Base-by-base conservation (phyloP, 805 yeast genomes). In the Wickerhamiella australiensis region DNA sequence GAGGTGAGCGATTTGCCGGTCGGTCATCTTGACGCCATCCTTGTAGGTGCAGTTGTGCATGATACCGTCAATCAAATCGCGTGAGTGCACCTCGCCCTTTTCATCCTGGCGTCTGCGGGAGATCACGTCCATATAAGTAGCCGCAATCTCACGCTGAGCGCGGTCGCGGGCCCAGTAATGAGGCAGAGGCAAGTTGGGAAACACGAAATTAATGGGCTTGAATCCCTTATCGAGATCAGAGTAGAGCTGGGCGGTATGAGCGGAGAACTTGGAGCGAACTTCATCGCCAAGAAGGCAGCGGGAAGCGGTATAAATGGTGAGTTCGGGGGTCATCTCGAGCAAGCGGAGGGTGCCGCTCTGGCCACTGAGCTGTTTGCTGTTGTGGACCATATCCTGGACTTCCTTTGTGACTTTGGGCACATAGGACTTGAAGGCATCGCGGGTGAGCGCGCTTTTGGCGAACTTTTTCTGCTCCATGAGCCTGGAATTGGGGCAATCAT, bases 391-490 rank as follows among this genome's bases (percentile, higher is more conserved):
- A 56, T 76, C 70, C 50, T 73, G 59, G 42, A 85, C 75, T 67
- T 92, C 98, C 55, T 80, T 81, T 59, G 76, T 76, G 60, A 92
- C 87, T 64, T 80, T 70, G 52, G 98, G 98, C 46, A 92, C 96
- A 61, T 92, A 90, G 15, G 70, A 67, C 57, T 77, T 75, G 72
- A 92, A 92, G 1, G 94, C 78, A 42, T 85, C 95, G 56, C 76
- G 78, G 23, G 95, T 83, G 58, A 92, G 74, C 20, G 96, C 94
- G 49, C 77, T 77, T 68, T 92, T 92, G 54, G 88, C 94, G 61
- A 92, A 92, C 71, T 87, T 92, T 78, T 92, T 92, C 68, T 92
- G 98, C 66, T 92, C 98, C 98, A 92, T 92, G 61, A 92, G 76
- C 57, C 87, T 79, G 61, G 79, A 69, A 70, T 92, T 92, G 55